Evolutionary conservation across 495 filamentous ascomycete genomes (phyloP).

Genomic region (Darksidea phi): DNA sequence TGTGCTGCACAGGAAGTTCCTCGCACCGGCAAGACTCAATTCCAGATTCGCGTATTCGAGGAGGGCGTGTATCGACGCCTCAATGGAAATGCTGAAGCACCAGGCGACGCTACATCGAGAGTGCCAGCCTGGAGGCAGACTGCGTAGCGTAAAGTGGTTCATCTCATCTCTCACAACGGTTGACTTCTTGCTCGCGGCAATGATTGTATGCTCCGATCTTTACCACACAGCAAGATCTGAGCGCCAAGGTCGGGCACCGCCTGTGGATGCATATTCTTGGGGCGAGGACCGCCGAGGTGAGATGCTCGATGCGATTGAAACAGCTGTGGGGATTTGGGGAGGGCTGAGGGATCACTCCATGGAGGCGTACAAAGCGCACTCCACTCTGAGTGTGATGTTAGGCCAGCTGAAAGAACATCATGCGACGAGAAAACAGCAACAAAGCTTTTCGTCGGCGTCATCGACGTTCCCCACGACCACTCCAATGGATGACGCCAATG

Average conservation of each 20-base stretch:
- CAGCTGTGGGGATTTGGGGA: conserved; percentile 75
- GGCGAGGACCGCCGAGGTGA: conserved; percentile 67
- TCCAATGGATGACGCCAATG: conserved; percentile 43
- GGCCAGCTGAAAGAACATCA: conserved; percentile 61
- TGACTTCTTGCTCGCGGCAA: conserved; percentile 84
- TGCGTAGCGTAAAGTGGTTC: conserved; percentile 71
- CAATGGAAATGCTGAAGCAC: conserved; percentile 70
- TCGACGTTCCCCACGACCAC: conserved; percentile 36
- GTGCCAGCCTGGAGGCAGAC: conserved; percentile 66
- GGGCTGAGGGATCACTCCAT: conserved; percentile 71
- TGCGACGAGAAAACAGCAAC: conserved; percentile 26
- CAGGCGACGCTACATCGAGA: conserved; percentile 76
- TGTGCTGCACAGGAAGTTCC: conserved; percentile 81
- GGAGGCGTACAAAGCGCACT: conserved; percentile 81
- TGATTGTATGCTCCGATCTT: conserved; percentile 83
- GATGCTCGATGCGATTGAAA: conserved; percentile 72
- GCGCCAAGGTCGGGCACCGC: conserved; percentile 38
- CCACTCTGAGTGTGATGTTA: conserved; percentile 76
- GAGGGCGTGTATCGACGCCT: conserved; percentile 76
- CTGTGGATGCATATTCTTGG: conserved; percentile 57
- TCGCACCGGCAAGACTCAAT: conserved; percentile 66
- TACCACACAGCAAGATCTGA: conserved; percentile 50
- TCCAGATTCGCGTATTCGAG: conserved; percentile 77
- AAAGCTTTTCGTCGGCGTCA: conserved; percentile 24
- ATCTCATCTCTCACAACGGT: conserved; percentile 74